Evolutionary conservation across 2,329 filamentous ascomycete species (phyloP), one percentile per base, ranked within the genome.

Genomic region (Aspergillus aculeatus): DNA sequence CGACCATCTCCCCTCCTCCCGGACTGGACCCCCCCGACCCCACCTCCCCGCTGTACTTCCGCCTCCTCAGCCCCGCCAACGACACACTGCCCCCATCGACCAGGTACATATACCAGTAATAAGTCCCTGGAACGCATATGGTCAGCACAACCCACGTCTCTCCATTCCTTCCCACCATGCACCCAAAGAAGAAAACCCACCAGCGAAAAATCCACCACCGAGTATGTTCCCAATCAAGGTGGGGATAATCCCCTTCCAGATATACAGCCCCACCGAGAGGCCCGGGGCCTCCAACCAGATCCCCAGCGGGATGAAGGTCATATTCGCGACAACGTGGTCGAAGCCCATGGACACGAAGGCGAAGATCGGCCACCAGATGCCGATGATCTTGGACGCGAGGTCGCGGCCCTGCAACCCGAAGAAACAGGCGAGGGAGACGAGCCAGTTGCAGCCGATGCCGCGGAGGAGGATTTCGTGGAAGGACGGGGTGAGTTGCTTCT

Each of bases 271-370:
- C 0, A 83, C 77, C 2, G 71, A 78, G 23, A 85, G 73, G 0
- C 72, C 71, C 0, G 80, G 77, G 0, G 81, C 75, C 0, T 74
- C 71, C 0, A 82, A 67, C 72, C 78, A 86, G 38, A 86, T 83
- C 0, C 74, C 81, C 50, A 84, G 67, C 0, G 83, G 81, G 35
- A 82, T 75, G 56, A 83, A 82, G 38, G 81, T 83, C 82, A 84
- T 84, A 62, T 85, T 85, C 24, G 83, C 83, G 16, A 85, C 77
- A 48, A 84, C 82, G 72, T 86, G 84, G 59, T 86, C 83, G 2
- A 84, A 76, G 0, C 79, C 81, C 0, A 84, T 73, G 1, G 78
- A 78, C 0, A 85, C 82, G 63, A 85, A 86, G 1, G 80, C 80
- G 57, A 83, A 83, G 3, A 81, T 82, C 0, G 83, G 84, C 67